These are phyloP conservation scores for Apiotrichum gracile DNA, from an alignment of 1,284 basidiomycete species.

Conservation along the genomic window DNA sequence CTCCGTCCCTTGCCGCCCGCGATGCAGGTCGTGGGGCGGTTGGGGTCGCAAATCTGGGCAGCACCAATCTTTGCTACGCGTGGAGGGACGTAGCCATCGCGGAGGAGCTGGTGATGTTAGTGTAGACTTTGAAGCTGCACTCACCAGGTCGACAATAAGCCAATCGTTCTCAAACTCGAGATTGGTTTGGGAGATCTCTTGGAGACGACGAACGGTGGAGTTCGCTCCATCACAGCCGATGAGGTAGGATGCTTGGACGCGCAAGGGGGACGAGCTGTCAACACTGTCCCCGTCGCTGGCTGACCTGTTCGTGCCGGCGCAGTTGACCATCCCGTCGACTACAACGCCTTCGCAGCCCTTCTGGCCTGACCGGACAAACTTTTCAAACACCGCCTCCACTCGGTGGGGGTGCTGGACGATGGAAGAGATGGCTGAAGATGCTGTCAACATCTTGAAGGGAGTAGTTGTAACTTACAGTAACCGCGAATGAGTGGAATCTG, in stretches of 20 bases:
- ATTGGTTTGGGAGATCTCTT: slow-evolving; percentile 7
- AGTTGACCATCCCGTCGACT: not conserved
- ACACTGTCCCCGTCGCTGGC: no score
- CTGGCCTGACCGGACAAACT: not conserved
- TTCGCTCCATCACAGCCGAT: slow-evolving; percentile 24
- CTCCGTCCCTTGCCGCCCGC: slow-evolving; percentile 12
- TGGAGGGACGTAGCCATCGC: slow-evolving; percentile 6
- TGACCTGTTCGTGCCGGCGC: not conserved
- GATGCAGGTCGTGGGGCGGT: slow-evolving; percentile 17
- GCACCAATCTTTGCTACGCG: not conserved
- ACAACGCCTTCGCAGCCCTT: not conserved
- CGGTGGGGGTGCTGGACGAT: not conserved
- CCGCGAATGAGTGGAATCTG: slow-evolving; percentile 5
- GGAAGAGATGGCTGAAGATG: not conserved
- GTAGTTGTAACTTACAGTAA: not conserved
- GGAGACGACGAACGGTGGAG: slow-evolving; percentile 16
- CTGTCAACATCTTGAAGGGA: no score
- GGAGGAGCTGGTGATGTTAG: slow-evolving; percentile 1
- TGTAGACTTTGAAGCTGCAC: not conserved
- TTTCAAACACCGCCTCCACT: slow-evolving; percentile 1
- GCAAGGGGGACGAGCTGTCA: not conserved
- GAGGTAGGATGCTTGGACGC: slow-evolving; percentile 11
- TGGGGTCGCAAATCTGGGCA: slow-evolving; percentile 21
- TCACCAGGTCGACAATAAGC: slow-evolving; percentile 19
- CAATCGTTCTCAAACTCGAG: slow-evolving; percentile 22